These are phyloP conservation scores for Ilyonectria robusta DNA, from an alignment of 2,329 filamentous ascomycete genomes.

Conservation along the genomic window DNA sequence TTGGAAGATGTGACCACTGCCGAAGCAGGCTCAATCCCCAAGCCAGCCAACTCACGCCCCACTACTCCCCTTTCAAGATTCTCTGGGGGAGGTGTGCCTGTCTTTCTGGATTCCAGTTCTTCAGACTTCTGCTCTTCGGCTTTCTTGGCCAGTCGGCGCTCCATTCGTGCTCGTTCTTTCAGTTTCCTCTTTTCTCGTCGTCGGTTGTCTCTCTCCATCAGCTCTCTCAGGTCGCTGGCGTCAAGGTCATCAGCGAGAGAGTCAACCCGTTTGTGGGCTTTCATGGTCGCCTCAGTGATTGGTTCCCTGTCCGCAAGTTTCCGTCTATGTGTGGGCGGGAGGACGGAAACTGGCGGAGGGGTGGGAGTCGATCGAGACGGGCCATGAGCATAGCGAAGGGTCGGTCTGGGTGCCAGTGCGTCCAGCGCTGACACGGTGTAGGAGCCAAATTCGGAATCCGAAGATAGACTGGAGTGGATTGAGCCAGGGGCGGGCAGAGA, in stretches of 20 bases:
- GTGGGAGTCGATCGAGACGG: conserved; percentile 67
- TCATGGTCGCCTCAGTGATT: conserved; percentile 74
- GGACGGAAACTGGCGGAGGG: conserved; percentile 61
- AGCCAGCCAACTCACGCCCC: conserved; percentile 69
- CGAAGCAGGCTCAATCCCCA: conserved; percentile 71
- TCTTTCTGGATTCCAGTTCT: conserved; percentile 67
- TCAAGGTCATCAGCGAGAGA: conserved; percentile 88
- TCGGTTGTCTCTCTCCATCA: conserved; percentile 91
- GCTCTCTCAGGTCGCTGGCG: conserved; percentile 85
- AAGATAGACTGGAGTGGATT: conserved; percentile 82
- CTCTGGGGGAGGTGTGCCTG: conserved; percentile 65
- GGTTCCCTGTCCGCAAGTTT: conserved; percentile 64
- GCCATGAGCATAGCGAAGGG: conserved; percentile 80
- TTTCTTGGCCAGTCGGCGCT: conserved; percentile 74
- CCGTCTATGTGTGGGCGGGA: conserved; percentile 66
- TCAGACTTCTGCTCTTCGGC: conserved; percentile 77
- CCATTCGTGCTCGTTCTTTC: conserved; percentile 76
- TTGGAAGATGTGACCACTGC: conserved; percentile 70
- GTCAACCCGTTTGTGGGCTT: conserved; percentile 74
- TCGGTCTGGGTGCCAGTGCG: conserved; percentile 88
- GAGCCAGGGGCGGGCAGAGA: conserved; percentile 83
- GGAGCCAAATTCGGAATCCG: conserved; percentile 77
- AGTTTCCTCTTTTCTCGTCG: conserved; percentile 81
- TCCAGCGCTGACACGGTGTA: conserved; percentile 87
- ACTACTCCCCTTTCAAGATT: conserved; percentile 74